Evolutionary conservation across 352 stramenopile genomes (phyloP).

Genomic region (Pythium brassicae): DNA sequence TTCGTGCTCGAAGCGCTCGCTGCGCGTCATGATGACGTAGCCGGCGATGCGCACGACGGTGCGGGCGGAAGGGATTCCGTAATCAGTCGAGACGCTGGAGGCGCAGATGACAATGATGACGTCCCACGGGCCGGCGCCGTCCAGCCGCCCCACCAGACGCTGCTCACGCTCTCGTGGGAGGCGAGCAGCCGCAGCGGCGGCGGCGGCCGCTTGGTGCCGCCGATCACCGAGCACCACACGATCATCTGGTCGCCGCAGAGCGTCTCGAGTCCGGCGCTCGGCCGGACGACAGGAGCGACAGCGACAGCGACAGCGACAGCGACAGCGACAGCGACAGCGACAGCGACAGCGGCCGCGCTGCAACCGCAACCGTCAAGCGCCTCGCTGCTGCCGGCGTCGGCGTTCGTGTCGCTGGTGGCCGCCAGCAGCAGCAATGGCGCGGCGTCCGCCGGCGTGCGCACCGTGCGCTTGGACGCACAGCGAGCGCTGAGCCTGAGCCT

Average conservation of each 20-base stretch:
- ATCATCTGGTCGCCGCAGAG: slow-evolving; percentile 54
- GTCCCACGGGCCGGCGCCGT: too few relatives aligned
- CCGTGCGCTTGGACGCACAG: slow-evolving; percentile 31
- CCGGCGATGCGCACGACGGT: slow-evolving; percentile 7
- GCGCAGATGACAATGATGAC: neutral
- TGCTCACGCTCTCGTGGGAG: slow-evolving; percentile 68
- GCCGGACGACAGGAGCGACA: neutral
- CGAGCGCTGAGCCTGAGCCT: slow-evolving; percentile 43
- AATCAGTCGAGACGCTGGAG: slow-evolving; percentile 4
- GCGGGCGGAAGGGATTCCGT: too few relatives aligned
- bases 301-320: too few relatives aligned
- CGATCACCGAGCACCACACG: slow-evolving; percentile 62
- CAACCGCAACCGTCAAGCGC: neutral
- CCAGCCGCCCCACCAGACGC: slow-evolving; percentile 27
- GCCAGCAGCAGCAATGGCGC: neutral
- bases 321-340: too few relatives aligned
- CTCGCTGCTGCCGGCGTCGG: neutral
- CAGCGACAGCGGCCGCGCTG: neutral
- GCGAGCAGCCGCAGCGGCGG: neutral
- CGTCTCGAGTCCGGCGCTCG: neutral
- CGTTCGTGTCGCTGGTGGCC: slow-evolving; percentile 2
- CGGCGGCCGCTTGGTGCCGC: slow-evolving; percentile 11
- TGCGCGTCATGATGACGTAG: neutral
- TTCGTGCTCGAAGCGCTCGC: slow-evolving; percentile 34
- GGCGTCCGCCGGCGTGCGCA: slow-evolving; percentile 2